Evolutionary conservation across 2,329 filamentous ascomycete genomes (phyloP).

Genomic region (Fusarium temperatum): DNA sequence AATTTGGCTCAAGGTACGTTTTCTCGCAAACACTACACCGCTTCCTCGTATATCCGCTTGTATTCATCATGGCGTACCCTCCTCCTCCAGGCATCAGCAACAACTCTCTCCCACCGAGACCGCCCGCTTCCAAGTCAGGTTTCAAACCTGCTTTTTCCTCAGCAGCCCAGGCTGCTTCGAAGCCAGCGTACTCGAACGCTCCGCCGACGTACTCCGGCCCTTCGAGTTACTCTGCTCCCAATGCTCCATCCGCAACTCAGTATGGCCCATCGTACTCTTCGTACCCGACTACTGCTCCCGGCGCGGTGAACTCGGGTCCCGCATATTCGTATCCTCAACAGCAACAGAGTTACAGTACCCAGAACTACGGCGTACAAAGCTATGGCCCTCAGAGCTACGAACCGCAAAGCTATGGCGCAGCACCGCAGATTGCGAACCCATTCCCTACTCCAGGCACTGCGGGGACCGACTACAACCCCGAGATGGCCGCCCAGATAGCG

Average conservation of each 20-base stretch:
- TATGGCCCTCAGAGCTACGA: slow-evolving; percentile 39
- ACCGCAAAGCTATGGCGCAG: slow-evolving; percentile 51
- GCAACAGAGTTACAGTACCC: slow-evolving; percentile 23
- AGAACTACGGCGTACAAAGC: slow-evolving; percentile 50
- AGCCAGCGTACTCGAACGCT: slow-evolving; percentile 49
- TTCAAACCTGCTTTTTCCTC: slow-evolving; percentile 63
- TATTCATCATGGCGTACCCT: slow-evolving; percentile 86
- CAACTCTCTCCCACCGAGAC: slow-evolving; percentile 74
- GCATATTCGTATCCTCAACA: slow-evolving; percentile 43
- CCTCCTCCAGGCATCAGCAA: slow-evolving; percentile 76
- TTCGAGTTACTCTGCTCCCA: slow-evolving; percentile 47
- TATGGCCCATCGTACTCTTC: slow-evolving; percentile 57
- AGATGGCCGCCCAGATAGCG: slow-evolving; percentile 90
- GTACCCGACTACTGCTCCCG: slow-evolving; percentile 45
- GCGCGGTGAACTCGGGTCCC: slow-evolving; percentile 41
- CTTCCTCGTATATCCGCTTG: slow-evolving; percentile 41
- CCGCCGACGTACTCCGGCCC: slow-evolving; percentile 42
- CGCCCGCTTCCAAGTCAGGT: slow-evolving; percentile 66
- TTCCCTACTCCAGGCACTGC: slow-evolving; percentile 71
- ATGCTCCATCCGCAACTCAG: slow-evolving; percentile 47
- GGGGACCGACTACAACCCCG: slow-evolving; percentile 68
- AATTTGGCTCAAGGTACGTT: slow-evolving; percentile 63
- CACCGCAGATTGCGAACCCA: slow-evolving; percentile 81
- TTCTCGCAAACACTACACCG: slow-evolving; percentile 39
- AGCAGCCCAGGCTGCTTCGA: slow-evolving; percentile 45